Percentiles rank a stretch among this genome's conserved stretches.
phyloP scores from a whole-genome alignment of 1,284 basidiomycete species.

The Apiotrichum brassicae region DNA sequence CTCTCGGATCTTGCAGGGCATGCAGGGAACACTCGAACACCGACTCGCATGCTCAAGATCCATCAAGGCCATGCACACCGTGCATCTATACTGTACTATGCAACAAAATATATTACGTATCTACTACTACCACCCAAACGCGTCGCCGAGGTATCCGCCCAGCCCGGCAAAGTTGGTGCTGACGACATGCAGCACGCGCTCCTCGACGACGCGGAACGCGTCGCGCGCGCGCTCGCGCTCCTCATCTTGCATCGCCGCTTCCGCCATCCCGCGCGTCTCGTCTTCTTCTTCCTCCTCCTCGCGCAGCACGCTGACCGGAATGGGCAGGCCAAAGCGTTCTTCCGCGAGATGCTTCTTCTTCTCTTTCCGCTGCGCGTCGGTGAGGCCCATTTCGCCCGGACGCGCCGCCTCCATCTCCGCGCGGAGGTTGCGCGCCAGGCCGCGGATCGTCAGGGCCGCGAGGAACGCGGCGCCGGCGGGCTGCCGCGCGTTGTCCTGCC shows the following conservation, averaged over 20 bases:
- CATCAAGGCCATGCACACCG: no score
- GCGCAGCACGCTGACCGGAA: slow-evolving; percentile 35
- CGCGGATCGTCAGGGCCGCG: slow-evolving; percentile 39
- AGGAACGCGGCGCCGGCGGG: slow-evolving; percentile 40
- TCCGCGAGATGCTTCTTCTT: slow-evolving; percentile 35
- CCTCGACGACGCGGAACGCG: slow-evolving; percentile 33
- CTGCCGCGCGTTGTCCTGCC: slow-evolving; percentile 20
- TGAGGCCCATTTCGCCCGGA: slow-evolving; percentile 13
- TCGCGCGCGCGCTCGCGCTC: slow-evolving; percentile 32
- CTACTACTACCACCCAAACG: slow-evolving; percentile 32
- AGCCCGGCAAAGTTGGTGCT: slow-evolving; percentile 32
- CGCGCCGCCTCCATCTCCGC: slow-evolving; percentile 26
- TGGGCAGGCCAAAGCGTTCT: slow-evolving; percentile 44
- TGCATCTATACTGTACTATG: not conserved
- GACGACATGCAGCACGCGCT: slow-evolving; percentile 30
- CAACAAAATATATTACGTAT: not conserved
- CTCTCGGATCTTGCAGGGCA: no score
- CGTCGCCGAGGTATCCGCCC: slow-evolving; percentile 34
- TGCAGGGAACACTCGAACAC: no score
- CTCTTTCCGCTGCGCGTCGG: slow-evolving; percentile 19
- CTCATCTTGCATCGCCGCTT: slow-evolving; percentile 13
- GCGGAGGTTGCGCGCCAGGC: slow-evolving; percentile 34
- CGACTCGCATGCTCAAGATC: no score
- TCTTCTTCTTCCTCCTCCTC: slow-evolving; percentile 40
- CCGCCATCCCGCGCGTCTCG: slow-evolving; percentile 17